Conservation (phyloP, 1,139 yeast genomes). For the Geotrichum klebahnii region DNA sequence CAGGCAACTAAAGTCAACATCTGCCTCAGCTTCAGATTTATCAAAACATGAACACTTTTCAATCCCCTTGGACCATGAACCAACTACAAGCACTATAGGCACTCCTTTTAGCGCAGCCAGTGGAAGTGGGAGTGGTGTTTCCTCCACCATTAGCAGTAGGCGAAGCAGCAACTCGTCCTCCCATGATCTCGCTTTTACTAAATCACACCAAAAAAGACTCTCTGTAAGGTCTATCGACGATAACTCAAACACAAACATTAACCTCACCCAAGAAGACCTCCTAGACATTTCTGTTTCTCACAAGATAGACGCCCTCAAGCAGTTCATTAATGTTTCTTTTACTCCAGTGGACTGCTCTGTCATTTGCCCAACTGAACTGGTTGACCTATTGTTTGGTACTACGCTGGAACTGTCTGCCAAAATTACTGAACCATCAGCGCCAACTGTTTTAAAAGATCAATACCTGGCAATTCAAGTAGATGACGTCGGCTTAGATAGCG, state of each 20-base stretch:
- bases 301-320: conserved; percentile 29
- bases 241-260: conserved; percentile 14
- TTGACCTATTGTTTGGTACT: conserved; percentile 41
- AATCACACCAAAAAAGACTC: too few relatives aligned
- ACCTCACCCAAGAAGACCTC: conserved; percentile 21
- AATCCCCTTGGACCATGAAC: not conserved
- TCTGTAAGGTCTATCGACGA: too few relatives aligned
- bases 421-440: not conserved
- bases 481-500: conserved; percentile 56
- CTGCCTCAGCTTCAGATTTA: conserved; percentile 1
- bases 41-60: not conserved
- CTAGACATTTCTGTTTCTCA: not conserved
- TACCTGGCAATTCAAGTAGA: conserved; percentile 58
- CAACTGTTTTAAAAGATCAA: conserved; percentile 44
- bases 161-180: too few relatives aligned
- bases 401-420: conserved; percentile 5
- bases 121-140: too few relatives aligned
- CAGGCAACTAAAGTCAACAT: not conserved
- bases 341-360: conserved; percentile 57
- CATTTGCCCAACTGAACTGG: conserved; percentile 45
- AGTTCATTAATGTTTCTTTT: conserved; percentile 53
- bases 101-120: too few relatives aligned
- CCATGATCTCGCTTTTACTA: too few relatives aligned
- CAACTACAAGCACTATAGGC: not conserved
- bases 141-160: conserved; percentile 16